Conservation (phyloP, 768 basidiomycete species). For the Leucocoprinus sp. region DNA sequence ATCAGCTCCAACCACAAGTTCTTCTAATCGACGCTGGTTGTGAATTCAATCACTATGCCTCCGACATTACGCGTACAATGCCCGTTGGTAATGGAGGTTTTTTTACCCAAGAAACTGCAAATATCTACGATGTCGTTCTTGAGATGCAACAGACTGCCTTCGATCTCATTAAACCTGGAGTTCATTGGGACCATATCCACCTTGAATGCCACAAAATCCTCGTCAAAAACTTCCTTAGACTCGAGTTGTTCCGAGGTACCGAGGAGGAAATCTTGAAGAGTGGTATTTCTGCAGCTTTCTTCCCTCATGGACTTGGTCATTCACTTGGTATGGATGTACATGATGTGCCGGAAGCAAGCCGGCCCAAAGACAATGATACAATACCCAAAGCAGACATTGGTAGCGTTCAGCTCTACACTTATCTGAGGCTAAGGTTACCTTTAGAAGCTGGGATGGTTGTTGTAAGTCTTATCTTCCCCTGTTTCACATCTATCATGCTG, state of each 20-base stretch:
- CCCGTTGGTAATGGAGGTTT: conserved; percentile 92
- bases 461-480: conserved; percentile 34
- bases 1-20: conserved; percentile 54
- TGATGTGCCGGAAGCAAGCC: conserved; percentile 79
- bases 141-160: conserved; percentile 70
- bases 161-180: conserved; percentile 58
- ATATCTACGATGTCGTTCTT: conserved; percentile 81
- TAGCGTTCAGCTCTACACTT: conserved; percentile 66
- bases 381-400: conserved; percentile 30
- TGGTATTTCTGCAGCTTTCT: conserved; percentile 80
- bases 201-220: conserved; percentile 75
- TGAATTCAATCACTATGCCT: conserved; percentile 58
- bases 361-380: conserved; percentile 51
- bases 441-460: conserved; percentile 80
- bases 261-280: conserved; percentile 65
- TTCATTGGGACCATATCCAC: conserved; percentile 89
- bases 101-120: conserved; percentile 73
- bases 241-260: conserved; percentile 76
- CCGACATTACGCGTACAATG: conserved; percentile 70
- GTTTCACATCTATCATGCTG: conserved; percentile 4
- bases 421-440: conserved; percentile 70
- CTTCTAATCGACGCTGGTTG: conserved; percentile 93
- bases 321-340: conserved; percentile 92
- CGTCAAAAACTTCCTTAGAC: conserved; percentile 69
- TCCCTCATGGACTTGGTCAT: conserved; percentile 91